Evolutionary conservation across 805 yeast species (phyloP).

Genomic region (Sugiyamaella smithiae): DNA sequence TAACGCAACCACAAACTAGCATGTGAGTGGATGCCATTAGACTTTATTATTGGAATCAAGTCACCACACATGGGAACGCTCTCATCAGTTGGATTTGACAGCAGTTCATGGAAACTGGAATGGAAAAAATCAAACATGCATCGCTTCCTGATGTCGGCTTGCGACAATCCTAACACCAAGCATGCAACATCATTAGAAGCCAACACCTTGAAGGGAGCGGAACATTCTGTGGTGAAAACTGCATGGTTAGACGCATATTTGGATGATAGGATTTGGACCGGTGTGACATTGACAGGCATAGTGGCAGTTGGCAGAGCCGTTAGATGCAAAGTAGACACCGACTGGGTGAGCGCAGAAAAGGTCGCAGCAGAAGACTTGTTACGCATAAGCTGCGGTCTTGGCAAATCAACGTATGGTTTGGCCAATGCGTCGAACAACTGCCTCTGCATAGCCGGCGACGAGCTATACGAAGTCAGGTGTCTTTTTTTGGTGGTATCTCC

Average conservation of each 20-base stretch:
- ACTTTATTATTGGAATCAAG: conserved; percentile 72
- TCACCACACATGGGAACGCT: conserved; percentile 55
- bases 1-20: conserved; percentile 84
- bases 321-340: conserved; percentile 17
- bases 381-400: conserved; percentile 15
- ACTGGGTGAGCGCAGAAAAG: conserved; percentile 47
- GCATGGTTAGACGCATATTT: conserved; percentile 71
- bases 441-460: conserved; percentile 18
- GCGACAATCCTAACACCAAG: conserved; percentile 77
- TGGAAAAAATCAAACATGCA: conserved; percentile 64
- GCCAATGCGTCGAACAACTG: conserved; percentile 30
- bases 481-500: conserved; percentile 3
- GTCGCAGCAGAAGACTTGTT: conserved; percentile 28
- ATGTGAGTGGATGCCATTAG: conserved; percentile 67
- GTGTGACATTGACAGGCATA: conserved; percentile 46
- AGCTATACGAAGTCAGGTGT: conserved; percentile 11
- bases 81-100: not conserved
- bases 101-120: conserved; percentile 7
- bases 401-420: conserved; percentile 30
- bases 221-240: conserved; percentile 71
- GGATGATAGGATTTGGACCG: conserved; percentile 51
- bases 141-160: conserved; percentile 55
- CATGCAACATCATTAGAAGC: conserved; percentile 91
- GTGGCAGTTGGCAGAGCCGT: conserved; percentile 13
- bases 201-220: conserved; percentile 73